phyloP scores from a whole-genome alignment of 352 stramenopile genomes.

The Pseudoperonospora humuli region DNA sequence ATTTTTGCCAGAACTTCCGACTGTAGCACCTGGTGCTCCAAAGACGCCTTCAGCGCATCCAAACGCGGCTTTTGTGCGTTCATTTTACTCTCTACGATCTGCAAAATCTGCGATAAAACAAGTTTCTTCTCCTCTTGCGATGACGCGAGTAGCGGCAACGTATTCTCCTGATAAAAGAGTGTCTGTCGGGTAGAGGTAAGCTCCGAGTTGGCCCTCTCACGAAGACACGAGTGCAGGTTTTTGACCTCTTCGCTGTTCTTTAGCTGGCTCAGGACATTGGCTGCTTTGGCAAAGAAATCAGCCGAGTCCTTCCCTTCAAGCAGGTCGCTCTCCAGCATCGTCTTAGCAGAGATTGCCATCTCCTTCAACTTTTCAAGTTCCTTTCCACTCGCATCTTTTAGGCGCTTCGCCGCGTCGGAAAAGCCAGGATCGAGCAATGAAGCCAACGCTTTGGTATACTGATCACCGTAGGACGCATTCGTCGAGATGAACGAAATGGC shows the following conservation, averaged over 20 bases:
- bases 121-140: conserved; percentile 33
- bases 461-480: conserved; percentile 55
- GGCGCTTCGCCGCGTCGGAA: conserved; percentile 40
- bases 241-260: conserved; percentile 57
- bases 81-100: conserved; percentile 46
- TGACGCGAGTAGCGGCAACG: conserved; percentile 3
- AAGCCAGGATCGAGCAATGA: conserved; percentile 62
- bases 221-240: conserved; percentile 36
- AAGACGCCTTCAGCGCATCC: conserved; percentile 26
- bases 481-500: conserved; percentile 72
- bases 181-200: conserved; percentile 24
- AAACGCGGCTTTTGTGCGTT: conserved; percentile 36
- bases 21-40: conserved; percentile 37
- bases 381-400: conserved; percentile 37
- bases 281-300: conserved; percentile 54
- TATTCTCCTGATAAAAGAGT: conserved; percentile 8
- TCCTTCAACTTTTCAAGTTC: conserved; percentile 53
- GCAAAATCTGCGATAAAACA: conserved; percentile 58
- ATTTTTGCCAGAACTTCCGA: conserved; percentile 40
- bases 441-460: conserved; percentile 49
- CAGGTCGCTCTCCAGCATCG: conserved; percentile 53
- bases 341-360: conserved; percentile 44
- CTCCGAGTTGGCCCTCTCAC: conserved; percentile 35
- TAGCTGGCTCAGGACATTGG: conserved; percentile 45
- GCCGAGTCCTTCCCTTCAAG: conserved; percentile 57